Evolutionary conservation across 1,139 yeast species (phyloP).

Genomic region (Pichia sp.): DNA sequence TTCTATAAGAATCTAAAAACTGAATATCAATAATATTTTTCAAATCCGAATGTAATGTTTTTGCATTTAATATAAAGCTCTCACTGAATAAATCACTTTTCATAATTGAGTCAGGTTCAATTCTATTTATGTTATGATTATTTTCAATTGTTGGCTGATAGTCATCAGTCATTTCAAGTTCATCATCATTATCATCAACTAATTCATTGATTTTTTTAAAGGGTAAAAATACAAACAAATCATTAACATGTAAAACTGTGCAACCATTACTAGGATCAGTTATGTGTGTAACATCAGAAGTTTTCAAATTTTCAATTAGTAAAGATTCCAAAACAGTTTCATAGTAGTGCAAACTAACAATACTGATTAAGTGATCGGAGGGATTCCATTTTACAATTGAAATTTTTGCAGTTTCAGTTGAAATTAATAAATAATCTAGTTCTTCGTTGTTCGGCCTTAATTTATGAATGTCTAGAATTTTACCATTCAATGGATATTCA

Average conservation of each 20-base stretch:
- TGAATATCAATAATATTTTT: constrained; percentile 61
- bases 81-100: constrained; percentile 36
- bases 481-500: constrained; percentile 70
- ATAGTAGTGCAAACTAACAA: constrained; percentile 81
- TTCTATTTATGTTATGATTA: constrained; percentile 3
- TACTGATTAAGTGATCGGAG: constrained; percentile 44
- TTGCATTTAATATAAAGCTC: constrained; percentile 54
- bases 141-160: constrained; percentile 16
- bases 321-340: constrained; percentile 57
- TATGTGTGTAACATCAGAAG: constrained; percentile 43
- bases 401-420: constrained; percentile 72
- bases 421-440: constrained; percentile 56
- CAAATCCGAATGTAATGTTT: constrained; percentile 50
- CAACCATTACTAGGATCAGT: constrained; percentile 64
- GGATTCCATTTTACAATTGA: constrained; percentile 72
- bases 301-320: constrained; percentile 41
- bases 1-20: constrained; percentile 65
- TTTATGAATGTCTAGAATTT: constrained; percentile 51
- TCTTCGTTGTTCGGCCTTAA: constrained; percentile 37
- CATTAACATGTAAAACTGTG: constrained; percentile 62
- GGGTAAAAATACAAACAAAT: constrained; percentile 69
- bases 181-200: constrained; percentile 28
- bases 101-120: constrained; percentile 29
- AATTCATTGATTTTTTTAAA: constrained; percentile 42
- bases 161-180: constrained; percentile 33